phyloP scores from a whole-genome alignment of 129 eudicot genomes.

The Lonicera japonica region DNA sequence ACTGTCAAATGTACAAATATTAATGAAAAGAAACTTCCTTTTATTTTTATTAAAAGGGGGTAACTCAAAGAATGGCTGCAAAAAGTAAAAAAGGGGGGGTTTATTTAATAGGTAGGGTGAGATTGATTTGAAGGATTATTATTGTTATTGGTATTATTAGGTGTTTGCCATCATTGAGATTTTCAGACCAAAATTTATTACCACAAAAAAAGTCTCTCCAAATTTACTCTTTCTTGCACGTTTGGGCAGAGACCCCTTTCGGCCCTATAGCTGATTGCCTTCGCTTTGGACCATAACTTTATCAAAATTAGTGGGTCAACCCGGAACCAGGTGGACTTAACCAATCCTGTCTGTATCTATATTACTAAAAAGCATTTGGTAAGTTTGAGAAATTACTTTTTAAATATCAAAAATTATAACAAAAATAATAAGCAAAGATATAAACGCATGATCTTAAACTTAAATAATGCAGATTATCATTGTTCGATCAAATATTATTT shows the following conservation, averaged over 20 bases:
- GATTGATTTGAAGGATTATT: neutral
- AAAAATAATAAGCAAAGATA: no score
- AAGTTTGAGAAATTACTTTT: no score
- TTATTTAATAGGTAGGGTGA: neutral
- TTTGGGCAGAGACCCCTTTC: neutral
- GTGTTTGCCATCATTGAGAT: slow-evolving; percentile 13
- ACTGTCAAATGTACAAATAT: slow-evolving; percentile 16
- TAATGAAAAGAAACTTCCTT: slow-evolving; percentile 14
- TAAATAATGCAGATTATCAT: no score
- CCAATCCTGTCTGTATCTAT: no score
- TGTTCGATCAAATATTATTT: no score
- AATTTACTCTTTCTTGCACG: slow-evolving; percentile 6
- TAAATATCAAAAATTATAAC: no score
- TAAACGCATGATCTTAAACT: no score
- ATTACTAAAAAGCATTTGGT: no score
- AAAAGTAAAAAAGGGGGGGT: neutral
- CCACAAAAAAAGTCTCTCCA: neutral
- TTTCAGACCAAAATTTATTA: slow-evolving; percentile 1
- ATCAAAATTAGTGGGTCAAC: neutral
- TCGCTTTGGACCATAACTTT: neutral
- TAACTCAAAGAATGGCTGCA: slow-evolving; percentile 22
- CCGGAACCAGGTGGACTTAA: neutral
- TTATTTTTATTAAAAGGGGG: neutral
- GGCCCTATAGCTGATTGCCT: neutral
- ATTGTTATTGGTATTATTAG: neutral